A percentile compares a stretch with the other conserved stretches of the same genome.
Conservation (phyloP, 1,284 basidiomycete species). For the Irpex sp. region DNA sequence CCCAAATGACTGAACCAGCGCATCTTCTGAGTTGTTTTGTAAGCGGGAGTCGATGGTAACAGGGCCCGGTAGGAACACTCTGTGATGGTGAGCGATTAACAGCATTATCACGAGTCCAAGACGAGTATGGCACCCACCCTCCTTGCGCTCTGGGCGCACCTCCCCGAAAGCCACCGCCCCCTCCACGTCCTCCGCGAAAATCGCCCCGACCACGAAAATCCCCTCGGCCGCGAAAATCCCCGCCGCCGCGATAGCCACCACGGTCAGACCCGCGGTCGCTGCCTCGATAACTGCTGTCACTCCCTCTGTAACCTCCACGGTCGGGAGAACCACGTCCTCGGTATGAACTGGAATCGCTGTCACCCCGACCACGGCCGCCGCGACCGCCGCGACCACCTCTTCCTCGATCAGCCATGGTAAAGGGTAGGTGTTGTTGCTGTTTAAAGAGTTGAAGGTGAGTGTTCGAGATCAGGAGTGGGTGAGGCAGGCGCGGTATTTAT, state of each 20-base stretch:
- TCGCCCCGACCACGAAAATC: constrained; percentile 23
- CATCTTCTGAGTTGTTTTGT: constrained; percentile 50
- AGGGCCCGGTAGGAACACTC: constrained; percentile 49
- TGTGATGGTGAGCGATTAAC: constrained; percentile 24
- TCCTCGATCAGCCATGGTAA: constrained; percentile 5
- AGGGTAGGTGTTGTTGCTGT: not conserved
- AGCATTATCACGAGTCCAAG: constrained; percentile 2
- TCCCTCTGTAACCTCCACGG: constrained; percentile 5
- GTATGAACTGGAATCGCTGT: constrained; percentile 7
- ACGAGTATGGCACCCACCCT: constrained; percentile 38
- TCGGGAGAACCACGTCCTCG: constrained; percentile 2
- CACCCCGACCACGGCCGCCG: constrained; percentile 15
- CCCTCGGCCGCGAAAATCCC: constrained; percentile 19
- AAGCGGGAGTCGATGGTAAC: constrained; percentile 60
- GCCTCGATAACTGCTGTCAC: not conserved
- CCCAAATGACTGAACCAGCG: constrained; percentile 49
- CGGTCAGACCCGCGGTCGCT: constrained; percentile 7
- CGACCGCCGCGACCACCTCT: constrained; percentile 1
- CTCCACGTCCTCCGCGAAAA: constrained; percentile 25
- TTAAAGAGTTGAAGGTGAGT: not conserved
- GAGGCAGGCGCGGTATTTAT: not conserved
- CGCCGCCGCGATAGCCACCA: constrained; percentile 9
- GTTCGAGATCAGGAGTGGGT: not conserved
- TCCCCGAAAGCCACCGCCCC: constrained; percentile 27
- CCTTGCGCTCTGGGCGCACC: constrained; percentile 38